Percentiles rank a stretch among this genome's conserved stretches.
Conservation (phyloP, 768 basidiomycete species). For the Naganishia randhawae region DNA sequence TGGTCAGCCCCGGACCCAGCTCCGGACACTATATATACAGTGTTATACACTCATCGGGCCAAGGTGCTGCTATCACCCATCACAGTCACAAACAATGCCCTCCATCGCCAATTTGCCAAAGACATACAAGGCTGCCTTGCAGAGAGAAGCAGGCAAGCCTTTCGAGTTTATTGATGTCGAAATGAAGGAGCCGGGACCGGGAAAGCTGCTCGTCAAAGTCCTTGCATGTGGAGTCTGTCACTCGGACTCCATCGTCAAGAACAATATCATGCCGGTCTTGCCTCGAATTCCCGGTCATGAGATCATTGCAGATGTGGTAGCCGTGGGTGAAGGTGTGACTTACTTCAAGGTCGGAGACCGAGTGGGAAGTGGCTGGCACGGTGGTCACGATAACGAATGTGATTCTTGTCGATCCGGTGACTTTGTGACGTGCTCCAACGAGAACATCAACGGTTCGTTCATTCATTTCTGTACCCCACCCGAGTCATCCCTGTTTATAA, state of each 20-base stretch:
- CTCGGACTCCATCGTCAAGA: constrained; percentile 20
- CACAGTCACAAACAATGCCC: constrained; percentile 1
- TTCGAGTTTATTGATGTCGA: constrained; percentile 29
- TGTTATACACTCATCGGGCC: no score
- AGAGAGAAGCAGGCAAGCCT: constrained; percentile 6
- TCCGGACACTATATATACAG: neutral
- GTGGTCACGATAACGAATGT: constrained; percentile 27
- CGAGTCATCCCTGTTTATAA: neutral
- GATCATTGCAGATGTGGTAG: constrained; percentile 32
- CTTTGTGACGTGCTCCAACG: constrained; percentile 32
- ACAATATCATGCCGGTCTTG: constrained; percentile 21
- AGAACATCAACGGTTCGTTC: constrained; percentile 34
- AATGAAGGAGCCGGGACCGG: constrained; percentile 31
- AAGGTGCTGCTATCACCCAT: neutral
- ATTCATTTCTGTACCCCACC: neutral
- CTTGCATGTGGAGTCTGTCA: constrained; percentile 28
- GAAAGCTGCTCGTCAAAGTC: constrained; percentile 33
- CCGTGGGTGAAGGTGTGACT: constrained; percentile 22
- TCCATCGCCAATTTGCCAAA: constrained; percentile 31
- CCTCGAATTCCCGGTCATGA: constrained; percentile 26
- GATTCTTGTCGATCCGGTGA: constrained; percentile 29
- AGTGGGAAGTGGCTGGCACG: constrained; percentile 33
- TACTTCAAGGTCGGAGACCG: constrained; percentile 34
- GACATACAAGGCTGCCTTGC: constrained; percentile 31
- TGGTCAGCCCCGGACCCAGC: neutral